Conservation (phyloP, 164 flowering plant species). For the Echeveria elegans region DNA sequence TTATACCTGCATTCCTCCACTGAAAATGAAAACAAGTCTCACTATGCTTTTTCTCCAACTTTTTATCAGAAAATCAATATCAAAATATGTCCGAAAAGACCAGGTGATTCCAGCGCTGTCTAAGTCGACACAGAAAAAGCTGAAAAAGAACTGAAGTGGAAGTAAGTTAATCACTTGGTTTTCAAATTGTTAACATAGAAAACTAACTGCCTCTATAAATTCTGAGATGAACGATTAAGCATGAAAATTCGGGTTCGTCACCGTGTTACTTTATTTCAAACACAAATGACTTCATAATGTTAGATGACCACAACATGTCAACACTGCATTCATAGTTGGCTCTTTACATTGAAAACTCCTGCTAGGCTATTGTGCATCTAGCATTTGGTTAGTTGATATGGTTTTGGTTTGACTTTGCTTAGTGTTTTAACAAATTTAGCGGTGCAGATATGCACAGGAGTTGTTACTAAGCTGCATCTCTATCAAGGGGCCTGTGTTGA, state of each 20-base stretch:
- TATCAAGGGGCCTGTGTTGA: constrained; percentile 98
- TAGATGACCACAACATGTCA: not conserved
- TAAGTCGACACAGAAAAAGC: constrained; percentile 89
- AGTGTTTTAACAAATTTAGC: not conserved
- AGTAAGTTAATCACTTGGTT: constrained; percentile 38
- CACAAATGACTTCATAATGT: no score
- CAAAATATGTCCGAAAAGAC: constrained; percentile 65
- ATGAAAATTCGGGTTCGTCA: no score
- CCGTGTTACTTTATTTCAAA: no score
- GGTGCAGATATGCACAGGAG: constrained; percentile 77
- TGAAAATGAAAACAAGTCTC: not conserved
- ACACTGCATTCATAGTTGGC: not conserved
- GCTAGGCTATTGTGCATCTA: not conserved
- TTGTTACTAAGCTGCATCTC: constrained; percentile 73
- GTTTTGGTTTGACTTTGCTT: not conserved
- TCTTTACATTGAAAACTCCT: not conserved
- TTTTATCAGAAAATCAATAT: constrained; percentile 53
- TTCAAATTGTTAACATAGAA: no score
- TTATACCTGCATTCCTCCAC: not conserved
- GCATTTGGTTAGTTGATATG: not conserved
- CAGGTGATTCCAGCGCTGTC: constrained; percentile 88
- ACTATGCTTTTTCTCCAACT: not conserved
- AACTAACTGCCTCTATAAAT: no score
- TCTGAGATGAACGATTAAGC: no score
- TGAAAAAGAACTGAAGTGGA: constrained; percentile 79